Base-by-base conservation (phyloP, 345 rosid genomes). In the Arabidopsis arenosa region DNA sequence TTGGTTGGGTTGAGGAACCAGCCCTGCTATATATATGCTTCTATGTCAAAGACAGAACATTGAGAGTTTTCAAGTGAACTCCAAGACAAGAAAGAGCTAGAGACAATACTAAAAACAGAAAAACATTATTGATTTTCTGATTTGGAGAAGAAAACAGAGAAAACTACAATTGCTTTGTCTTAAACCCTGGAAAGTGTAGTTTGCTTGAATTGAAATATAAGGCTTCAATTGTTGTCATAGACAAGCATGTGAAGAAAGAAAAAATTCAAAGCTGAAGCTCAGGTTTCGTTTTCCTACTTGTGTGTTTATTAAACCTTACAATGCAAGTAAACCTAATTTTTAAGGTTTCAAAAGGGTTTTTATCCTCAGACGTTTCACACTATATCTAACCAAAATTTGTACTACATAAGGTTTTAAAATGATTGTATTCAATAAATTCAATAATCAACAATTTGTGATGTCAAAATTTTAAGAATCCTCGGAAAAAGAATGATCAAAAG, bases 141-240 rank as follows among this genome's bases (percentile, higher is more conserved):
- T 76, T 68, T 60, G 49, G 18, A 43, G 63, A 69, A 39, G 45
- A 32, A 53, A 68, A 9, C 23, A 43, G 47, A 56, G 26, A 23
- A 30, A 67, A 57, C 40, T 47, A 65, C 63, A 72, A 11, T 65
- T 65, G 80, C 76, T 71, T 77, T 77, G 41, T 32, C 80, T 71
- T 71, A 30, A 77, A 65, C 68, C 76, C 14, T 49, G 41, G 72
- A 71, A 76, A 63, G 58, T 55, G 54, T 13, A 28, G 80, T 48
- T 72, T 78, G 69, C 81, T 78, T 78, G 77, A 15, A 72, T 72
- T 78, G 32, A 71, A 78, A 78, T 78, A 41, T 49, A 78, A 78
- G 81, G 57, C 17, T 78, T 66, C 45, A 54, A 48, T 10, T 57
- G 55, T 64, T 71, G 72, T 71, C 61, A 64, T 49, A 15, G 43